Evolutionary conservation across 108 stramenopile genomes (phyloP).

Genomic region (Bacterosira constricta): DNA sequence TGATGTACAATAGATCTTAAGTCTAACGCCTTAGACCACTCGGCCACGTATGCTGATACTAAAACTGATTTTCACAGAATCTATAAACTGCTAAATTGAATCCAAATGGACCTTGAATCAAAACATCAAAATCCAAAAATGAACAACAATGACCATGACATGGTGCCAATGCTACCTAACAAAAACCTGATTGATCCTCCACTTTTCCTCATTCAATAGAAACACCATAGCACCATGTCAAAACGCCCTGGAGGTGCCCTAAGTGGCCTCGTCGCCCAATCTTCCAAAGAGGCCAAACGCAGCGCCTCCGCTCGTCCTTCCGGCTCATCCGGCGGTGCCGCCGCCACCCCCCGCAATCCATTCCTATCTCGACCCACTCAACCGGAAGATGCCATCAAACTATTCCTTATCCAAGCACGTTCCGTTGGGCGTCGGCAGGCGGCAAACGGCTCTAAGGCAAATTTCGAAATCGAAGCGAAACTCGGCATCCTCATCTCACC

Average conservation of each 20-base stretch:
- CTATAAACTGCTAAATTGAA: too few relatives aligned
- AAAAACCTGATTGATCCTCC: too few relatives aligned
- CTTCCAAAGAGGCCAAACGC: constrained; percentile 30
- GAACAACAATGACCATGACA: too few relatives aligned
- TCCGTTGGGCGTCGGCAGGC: constrained; percentile 47
- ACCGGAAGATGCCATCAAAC: constrained; percentile 68
- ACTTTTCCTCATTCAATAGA: too few relatives aligned
- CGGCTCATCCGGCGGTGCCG: background rate
- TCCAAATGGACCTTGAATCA: too few relatives aligned
- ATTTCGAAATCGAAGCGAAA: constrained; percentile 76
- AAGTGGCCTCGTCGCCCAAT: constrained; percentile 18
- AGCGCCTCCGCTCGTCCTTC: constrained; percentile 20
- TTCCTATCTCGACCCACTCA: constrained; percentile 66
- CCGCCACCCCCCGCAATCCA: constrained; percentile 39
- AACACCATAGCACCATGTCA: constrained; percentile 10
- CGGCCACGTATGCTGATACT: too few relatives aligned
- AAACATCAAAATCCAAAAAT: too few relatives aligned
- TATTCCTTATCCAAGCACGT: constrained; percentile 70
- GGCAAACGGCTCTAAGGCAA: constrained; percentile 20
- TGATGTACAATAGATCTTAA: too few relatives aligned
- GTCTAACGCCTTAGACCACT: too few relatives aligned
- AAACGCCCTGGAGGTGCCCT: constrained; percentile 27
- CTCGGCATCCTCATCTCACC: constrained; percentile 75
- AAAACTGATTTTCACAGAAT: too few relatives aligned
- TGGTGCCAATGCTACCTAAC: too few relatives aligned